A percentile compares a stretch with the other conserved stretches of the same genome.
phyloP scores from a whole-genome alignment of 352 stramenopile species.

The Globisporangium radiosum region DNA sequence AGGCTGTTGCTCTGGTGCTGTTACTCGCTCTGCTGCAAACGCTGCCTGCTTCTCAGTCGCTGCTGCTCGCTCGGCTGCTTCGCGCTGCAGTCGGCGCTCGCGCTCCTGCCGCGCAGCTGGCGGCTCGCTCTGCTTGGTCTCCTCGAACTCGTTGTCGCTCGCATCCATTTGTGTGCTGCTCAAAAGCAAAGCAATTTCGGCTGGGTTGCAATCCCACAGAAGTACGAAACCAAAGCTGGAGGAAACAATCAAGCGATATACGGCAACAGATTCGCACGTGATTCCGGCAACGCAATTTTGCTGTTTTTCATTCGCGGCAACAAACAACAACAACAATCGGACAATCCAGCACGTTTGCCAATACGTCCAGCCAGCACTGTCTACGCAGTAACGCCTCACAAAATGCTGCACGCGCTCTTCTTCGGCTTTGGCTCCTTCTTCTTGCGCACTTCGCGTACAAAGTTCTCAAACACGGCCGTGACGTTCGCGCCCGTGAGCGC shows the following conservation, averaged over 20 bases:
- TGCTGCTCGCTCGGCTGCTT: neutral
- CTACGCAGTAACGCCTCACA: constrained; percentile 19
- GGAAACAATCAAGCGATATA: too few relatives aligned
- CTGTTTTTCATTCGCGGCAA: too few relatives aligned
- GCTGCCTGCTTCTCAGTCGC: neutral
- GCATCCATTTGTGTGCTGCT: neutral
- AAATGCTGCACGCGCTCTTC: constrained; percentile 63
- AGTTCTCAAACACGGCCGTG: constrained; percentile 83
- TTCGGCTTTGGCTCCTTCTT: constrained; percentile 74
- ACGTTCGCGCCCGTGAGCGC: constrained; percentile 82
- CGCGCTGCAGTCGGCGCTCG: neutral
- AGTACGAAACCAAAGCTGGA: too few relatives aligned
- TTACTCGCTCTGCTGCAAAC: neutral
- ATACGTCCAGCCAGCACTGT: too few relatives aligned
- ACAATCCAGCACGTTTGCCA: too few relatives aligned
- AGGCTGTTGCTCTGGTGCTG: neutral
- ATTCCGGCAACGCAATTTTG: too few relatives aligned
- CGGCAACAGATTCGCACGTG: too few relatives aligned
- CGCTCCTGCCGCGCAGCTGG: neutral
- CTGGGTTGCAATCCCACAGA: neutral
- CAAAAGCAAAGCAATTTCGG: neutral
- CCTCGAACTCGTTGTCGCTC: neutral
- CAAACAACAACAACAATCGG: too few relatives aligned
- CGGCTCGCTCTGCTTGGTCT: constrained; percentile 13
- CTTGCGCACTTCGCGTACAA: constrained; percentile 79